Base-by-base conservation (phyloP, 2,329 filamentous ascomycete species). In the Remersonia thermophila region DNA sequence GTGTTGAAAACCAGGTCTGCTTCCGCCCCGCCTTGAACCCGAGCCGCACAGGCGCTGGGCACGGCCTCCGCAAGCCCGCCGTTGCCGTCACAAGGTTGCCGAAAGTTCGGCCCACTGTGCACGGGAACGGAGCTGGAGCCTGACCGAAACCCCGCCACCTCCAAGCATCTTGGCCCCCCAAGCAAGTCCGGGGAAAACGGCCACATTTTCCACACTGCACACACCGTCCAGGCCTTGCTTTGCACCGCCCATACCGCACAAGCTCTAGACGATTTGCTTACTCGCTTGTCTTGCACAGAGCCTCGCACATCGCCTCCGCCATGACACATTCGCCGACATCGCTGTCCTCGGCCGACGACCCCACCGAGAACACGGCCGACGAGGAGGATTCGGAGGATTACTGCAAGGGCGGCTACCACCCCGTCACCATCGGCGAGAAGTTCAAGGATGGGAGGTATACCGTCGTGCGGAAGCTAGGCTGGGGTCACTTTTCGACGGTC, bases 381-480 rank as follows among this genome's bases (percentile, higher is more conserved):
- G 91, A 98, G 64, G 91, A 98, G 63, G 91, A 98, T 61, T 94
- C 85, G 32, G 89, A 96, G 62, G 91, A 98, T 61, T 98, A 98
- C 67, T 95, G 89, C 73, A 96, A 96, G 64, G 91, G 91, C 53
- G 91, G 91, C 42, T 98, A 96, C 61, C 91, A 98, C 56, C 91
- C 91, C 3, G 91, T 98, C 33, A 73, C 77, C 51, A 81, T 96
- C 42, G 91, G 91, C 51, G 91, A 98, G 64, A 82, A 86, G 55
- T 96, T 95, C 73, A 96, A 96, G 59, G 85, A 96, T 58, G 87
- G 85, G 50, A 89, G 84, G 64, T 98, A 98, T 63, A 91, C 87
- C 12, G 79, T 96, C 40, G 83, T 96, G 59, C 82, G 87, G 63
- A 96, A 96, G 67, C 71, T 96, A 36, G 89, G 89, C 49, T 96